These are phyloP conservation scores for Aspergillus tubingensis DNA, from an alignment of 2,329 filamentous ascomycete genomes.

Conservation along the genomic window DNA sequence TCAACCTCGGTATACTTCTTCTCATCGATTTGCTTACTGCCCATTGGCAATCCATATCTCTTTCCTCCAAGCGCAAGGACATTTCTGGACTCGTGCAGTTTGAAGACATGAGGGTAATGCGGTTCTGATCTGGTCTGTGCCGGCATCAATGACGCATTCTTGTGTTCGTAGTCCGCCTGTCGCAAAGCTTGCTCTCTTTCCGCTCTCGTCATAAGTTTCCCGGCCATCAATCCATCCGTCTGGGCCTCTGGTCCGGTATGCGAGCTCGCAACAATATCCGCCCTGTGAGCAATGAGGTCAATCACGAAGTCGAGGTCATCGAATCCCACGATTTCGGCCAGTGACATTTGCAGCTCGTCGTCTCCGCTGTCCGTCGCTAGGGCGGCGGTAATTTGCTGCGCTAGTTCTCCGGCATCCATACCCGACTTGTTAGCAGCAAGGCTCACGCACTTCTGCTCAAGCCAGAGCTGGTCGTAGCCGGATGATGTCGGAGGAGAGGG, in stretches of 20 bases:
- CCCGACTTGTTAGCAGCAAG: slow-evolving; percentile 67
- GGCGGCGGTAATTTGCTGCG: slow-evolving; percentile 74
- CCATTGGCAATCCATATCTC: slow-evolving; percentile 78
- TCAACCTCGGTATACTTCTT: slow-evolving; percentile 86
- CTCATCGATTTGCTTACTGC: slow-evolving; percentile 69
- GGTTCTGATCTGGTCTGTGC: slow-evolving; percentile 70
- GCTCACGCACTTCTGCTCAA: slow-evolving; percentile 66
- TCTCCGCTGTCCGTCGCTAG: slow-evolving; percentile 71
- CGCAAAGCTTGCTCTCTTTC: slow-evolving; percentile 79
- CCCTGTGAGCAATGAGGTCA: slow-evolving; percentile 78
- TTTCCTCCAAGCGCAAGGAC: slow-evolving; percentile 76
- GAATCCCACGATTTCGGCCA: slow-evolving; percentile 89
- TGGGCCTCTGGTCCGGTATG: slow-evolving; percentile 31
- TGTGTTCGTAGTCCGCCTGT: slow-evolving; percentile 78
- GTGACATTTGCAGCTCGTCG: slow-evolving; percentile 84
- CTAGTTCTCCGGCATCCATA: slow-evolving; percentile 68
- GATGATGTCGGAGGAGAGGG: slow-evolving; percentile 29
- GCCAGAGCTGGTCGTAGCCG: slow-evolving; percentile 67
- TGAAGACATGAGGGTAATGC: slow-evolving; percentile 93
- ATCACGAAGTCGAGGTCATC: slow-evolving; percentile 92
- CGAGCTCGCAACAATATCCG: slow-evolving; percentile 60
- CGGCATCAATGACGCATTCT: slow-evolving; percentile 69
- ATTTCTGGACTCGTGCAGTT: slow-evolving; percentile 79
- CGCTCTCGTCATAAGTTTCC: slow-evolving; percentile 69
- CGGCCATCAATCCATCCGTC: slow-evolving; percentile 49